Conservation (phyloP, 1,284 basidiomycete species). For the Macrocystidia cucumis region DNA sequence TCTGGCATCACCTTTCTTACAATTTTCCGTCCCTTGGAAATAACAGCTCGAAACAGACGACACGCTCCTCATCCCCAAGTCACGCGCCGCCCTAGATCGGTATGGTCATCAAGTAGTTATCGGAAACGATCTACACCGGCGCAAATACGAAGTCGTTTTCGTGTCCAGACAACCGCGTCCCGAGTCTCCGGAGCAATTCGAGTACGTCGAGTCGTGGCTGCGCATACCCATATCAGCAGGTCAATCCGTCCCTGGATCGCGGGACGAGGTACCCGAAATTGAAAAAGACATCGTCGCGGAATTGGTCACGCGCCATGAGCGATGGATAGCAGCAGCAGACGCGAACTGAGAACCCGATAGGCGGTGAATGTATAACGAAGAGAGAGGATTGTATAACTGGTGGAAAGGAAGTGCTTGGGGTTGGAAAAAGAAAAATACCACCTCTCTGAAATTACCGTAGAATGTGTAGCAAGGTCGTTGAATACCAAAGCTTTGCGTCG, state of each 20-base stretch:
- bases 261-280: slow-evolving; percentile 68
- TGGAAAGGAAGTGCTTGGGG: too few species aligned
- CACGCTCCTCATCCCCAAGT: slow-evolving; percentile 83
- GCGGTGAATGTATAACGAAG: not conserved
- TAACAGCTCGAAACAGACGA: slow-evolving; percentile 88
- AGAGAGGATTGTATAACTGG: too few species aligned
- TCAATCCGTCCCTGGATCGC: slow-evolving; percentile 21
- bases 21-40: not conserved
- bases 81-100: slow-evolving; percentile 78
- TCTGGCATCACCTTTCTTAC: not conserved
- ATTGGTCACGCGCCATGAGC: slow-evolving; percentile 65
- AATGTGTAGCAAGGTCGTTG: too few species aligned
- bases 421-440: too few species aligned
- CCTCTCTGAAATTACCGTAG: too few species aligned
- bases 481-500: too few species aligned
- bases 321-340: slow-evolving; percentile 45
- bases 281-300: slow-evolving; percentile 87
- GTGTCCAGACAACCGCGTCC: slow-evolving; percentile 38
- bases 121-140: slow-evolving; percentile 85
- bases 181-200: slow-evolving; percentile 13
- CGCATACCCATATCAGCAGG: slow-evolving; percentile 39
- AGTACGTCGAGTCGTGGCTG: slow-evolving; percentile 58
- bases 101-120: slow-evolving; percentile 98
- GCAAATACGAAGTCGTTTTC: slow-evolving; percentile 91
- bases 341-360: not conserved